A percentile compares a stretch with the other conserved stretches of the same genome.
These are phyloP conservation scores for Leucosporidium creatinivorum DNA, from an alignment of 768 basidiomycete genomes.

Conservation along the genomic window DNA sequence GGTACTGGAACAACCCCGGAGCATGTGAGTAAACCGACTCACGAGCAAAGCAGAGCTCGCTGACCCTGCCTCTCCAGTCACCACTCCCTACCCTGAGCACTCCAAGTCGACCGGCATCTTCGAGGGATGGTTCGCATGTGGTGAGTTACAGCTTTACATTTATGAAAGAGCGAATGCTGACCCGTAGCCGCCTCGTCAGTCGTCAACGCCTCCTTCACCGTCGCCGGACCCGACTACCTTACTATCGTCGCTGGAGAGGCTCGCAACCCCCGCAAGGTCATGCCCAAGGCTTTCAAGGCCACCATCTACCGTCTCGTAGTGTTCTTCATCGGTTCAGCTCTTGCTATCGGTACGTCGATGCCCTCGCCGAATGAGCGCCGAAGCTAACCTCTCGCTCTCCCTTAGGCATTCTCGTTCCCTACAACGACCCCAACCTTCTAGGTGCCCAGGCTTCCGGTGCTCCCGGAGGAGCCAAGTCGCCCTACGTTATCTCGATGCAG, in stretches of 20 bases:
- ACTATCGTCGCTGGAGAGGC: constrained; percentile 1
- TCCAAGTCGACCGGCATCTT: background rate
- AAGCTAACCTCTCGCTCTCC: too few species aligned
- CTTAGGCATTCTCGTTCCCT: background rate
- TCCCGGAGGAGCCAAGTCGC: background rate
- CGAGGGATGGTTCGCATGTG: background rate
- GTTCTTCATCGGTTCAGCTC: constrained; percentile 1
- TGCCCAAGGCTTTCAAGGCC: constrained; percentile 7
- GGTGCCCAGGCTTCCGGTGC: background rate
- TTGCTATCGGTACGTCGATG: background rate
- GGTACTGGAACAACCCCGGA: background rate
- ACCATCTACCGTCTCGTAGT: constrained; percentile 5
- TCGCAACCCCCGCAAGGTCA: constrained; percentile 3
- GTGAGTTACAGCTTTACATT: too few species aligned
- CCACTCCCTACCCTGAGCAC: background rate
- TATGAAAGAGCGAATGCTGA: too few species aligned
- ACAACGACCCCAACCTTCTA: constrained; percentile 2
- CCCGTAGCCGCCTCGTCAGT: background rate
- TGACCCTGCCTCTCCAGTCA: background rate
- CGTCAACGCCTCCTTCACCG: constrained; percentile 1
- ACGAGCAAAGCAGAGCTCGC: too few species aligned
- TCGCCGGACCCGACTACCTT: constrained; percentile 1
- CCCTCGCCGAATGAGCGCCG: too few species aligned
- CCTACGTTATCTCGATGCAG: background rate
- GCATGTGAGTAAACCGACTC: too few species aligned